Evolutionary conservation across 768 basidiomycete genomes (phyloP).

Genomic region (Podaxis sp.): DNA sequence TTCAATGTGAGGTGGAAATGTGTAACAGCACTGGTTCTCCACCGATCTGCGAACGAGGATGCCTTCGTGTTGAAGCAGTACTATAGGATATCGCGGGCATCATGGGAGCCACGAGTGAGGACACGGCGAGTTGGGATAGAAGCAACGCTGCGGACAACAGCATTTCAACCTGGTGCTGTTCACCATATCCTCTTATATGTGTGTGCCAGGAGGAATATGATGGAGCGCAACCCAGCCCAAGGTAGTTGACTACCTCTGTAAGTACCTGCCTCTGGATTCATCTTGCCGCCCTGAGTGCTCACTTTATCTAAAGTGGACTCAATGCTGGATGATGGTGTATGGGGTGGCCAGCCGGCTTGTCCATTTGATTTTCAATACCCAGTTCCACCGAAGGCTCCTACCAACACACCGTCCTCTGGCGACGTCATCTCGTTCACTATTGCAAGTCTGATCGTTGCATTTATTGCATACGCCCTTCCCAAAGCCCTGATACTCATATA

Average conservation of each 20-base stretch:
- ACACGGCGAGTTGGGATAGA: neutral
- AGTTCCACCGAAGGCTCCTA: neutral
- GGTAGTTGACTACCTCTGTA: neutral
- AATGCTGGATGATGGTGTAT: neutral
- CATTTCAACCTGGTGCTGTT: neutral
- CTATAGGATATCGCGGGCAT: neutral
- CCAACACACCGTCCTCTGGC: neutral
- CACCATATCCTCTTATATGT: neutral
- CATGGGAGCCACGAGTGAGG: neutral
- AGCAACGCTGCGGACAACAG: no score
- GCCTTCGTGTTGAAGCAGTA: neutral
- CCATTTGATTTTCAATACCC: neutral
- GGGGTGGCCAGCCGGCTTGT: neutral
- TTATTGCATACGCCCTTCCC: neutral
- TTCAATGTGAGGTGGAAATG: no score
- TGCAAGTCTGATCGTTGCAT: neutral
- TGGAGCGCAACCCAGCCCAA: neutral
- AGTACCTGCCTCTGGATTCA: neutral
- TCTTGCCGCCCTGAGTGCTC: neutral
- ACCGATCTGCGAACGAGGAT: no score
- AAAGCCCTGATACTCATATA: neutral
- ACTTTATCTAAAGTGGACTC: neutral
- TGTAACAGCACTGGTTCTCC: no score
- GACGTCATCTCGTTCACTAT: neutral
- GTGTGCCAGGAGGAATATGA: neutral